Evolutionary conservation across 768 basidiomycete genomes (phyloP), one percentile per base, ranked within the genome.

Genomic region (Hypsizygus marmoreus): DNA sequence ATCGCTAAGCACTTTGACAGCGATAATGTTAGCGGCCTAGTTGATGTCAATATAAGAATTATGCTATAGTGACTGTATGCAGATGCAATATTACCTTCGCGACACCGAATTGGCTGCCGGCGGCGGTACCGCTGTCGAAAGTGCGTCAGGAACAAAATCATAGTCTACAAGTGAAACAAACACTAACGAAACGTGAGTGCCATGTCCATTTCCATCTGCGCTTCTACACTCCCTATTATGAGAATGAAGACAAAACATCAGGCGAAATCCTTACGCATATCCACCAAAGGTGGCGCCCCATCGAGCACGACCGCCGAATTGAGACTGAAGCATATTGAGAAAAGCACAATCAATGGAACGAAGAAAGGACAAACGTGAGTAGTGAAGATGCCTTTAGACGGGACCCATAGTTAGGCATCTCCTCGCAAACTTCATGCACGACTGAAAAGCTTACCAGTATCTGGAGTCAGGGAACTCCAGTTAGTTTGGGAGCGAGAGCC

Each of bases 181-280:
- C n/a, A n/a, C 64, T 40, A 52, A 65, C 66, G 69, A 60, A 45
- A 31, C 49, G 50, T 72, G 71, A 14, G 73, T 71, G 14, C 72
- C 73, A 42, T 73, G 72, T 16, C 72, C 73, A 49, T 70, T 59
- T n/a, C 66, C 69, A 50, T 73, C 72, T 28, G 58, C 57, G 30
- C 55, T 48, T 47, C 39, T 48, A 16, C n/a, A 30, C 22, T 35
- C 14, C 17, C 17, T 14, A 17, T 13, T 17, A 14, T 16, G 24
- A 38, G 10, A 12, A 9, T 31, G 23, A 4, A 36, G 26, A 22
- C 31, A 3, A 14, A 16, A 10, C 6, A 22, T 10, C 19, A 17
- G 11, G 25, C 4, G 20, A 12, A 24, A 16, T n/a, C 32, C 29
- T 14, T 26, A 47, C 45, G 54, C 37, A 43, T 59, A 51, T 40